Evolutionary conservation across 257 asterid species (phyloP).

Genomic region (Scutellaria barbata): DNA sequence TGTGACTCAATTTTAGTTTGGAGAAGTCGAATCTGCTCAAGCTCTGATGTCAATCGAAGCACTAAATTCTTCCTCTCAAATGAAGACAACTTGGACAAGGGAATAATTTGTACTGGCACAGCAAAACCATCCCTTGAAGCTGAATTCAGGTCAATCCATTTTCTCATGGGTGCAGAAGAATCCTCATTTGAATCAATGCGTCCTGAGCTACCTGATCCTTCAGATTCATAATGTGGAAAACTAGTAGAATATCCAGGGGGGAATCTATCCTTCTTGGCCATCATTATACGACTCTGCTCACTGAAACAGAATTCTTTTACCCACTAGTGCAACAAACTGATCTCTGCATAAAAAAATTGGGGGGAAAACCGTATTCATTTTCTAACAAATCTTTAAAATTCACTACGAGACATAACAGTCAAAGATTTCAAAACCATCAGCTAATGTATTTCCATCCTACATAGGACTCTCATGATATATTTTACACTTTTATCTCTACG

Average conservation of each 20-base stretch:
- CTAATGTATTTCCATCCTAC: conserved; percentile 1
- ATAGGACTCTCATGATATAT: background rate
- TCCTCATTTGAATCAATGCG: conserved; percentile 53
- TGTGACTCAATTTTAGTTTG: conserved; percentile 56
- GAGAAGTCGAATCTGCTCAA: conserved; percentile 58
- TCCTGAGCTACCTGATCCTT: conserved; percentile 73
- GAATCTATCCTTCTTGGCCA: conserved; percentile 70
- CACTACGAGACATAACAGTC: conserved; percentile 24
- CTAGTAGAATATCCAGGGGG: conserved; percentile 57
- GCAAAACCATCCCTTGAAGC: conserved; percentile 72
- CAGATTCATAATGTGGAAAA: conserved; percentile 62
- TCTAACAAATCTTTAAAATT: conserved; percentile 29
- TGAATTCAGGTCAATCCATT: conserved; percentile 76
- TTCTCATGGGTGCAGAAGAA: conserved; percentile 58
- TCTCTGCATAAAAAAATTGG: conserved; percentile 44
- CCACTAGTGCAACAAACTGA: conserved; percentile 24
- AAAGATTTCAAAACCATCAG: background rate
- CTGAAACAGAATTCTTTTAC: conserved; percentile 24
- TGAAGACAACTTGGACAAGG: conserved; percentile 59
- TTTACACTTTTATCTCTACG: background rate
- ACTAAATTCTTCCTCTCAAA: conserved; percentile 63
- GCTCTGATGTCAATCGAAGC: conserved; percentile 70
- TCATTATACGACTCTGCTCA: conserved; percentile 37
- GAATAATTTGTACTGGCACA: conserved; percentile 66
- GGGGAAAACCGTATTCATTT: conserved; percentile 33